Evolutionary conservation across 2,329 filamentous ascomycete species (phyloP).

Genomic region (Aspergillus caelatus): DNA sequence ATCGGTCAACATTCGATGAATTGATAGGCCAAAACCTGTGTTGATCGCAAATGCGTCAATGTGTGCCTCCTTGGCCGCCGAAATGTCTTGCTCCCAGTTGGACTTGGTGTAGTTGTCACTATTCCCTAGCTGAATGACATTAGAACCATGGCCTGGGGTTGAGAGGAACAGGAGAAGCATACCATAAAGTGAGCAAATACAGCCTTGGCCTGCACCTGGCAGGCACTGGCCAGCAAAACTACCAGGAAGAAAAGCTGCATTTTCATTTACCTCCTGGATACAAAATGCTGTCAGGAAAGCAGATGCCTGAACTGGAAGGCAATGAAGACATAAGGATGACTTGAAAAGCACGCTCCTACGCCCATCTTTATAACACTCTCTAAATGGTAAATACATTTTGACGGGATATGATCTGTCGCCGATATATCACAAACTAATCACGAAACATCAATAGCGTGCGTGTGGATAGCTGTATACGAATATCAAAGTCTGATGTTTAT

Average conservation of each 20-base stretch:
- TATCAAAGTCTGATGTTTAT: conserved; percentile 1
- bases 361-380: background rate
- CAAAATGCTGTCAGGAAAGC: background rate
- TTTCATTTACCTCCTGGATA: background rate
- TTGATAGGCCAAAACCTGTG: conserved; percentile 33
- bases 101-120: conserved; percentile 24
- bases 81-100: conserved; percentile 39
- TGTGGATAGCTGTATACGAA: background rate
- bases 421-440: background rate
- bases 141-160: too few species aligned
- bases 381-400: background rate
- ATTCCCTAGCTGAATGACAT: conserved; percentile 27
- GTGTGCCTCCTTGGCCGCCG: conserved; percentile 36
- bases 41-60: conserved; percentile 49
- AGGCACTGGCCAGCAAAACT: conserved; percentile 1
- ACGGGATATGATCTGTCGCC: conserved; percentile 4
- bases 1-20: conserved; percentile 19
- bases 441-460: background rate
- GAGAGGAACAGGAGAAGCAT: background rate
- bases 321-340: background rate
- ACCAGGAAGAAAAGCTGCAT: conserved; percentile 8
- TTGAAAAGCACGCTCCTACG: background rate
- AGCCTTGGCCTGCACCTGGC: conserved; percentile 21
- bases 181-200: conserved; percentile 42
- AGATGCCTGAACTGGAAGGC: background rate